Base-by-base conservation (phyloP, 2,329 filamentous ascomycete species). In the Mycocentrospora acerina region DNA sequence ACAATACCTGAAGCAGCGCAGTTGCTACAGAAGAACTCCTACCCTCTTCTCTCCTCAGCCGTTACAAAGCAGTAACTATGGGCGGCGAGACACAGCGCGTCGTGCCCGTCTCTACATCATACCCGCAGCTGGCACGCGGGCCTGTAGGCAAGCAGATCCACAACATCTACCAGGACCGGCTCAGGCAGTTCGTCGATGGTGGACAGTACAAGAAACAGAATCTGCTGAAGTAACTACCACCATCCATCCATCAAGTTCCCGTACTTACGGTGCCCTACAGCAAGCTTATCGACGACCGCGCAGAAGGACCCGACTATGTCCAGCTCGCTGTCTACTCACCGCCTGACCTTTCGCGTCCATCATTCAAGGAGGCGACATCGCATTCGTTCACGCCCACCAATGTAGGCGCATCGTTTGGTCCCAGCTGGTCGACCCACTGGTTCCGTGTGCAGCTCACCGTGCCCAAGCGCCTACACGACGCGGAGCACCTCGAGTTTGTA, bases 401-500 rank as follows among this genome's bases (percentile, higher is more conserved):
- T 13, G 82, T 90, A 37, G 90, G 91, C 42, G 78, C 85, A 41
- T 81, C 76, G 6, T 97, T 97, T 55, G 93, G 93, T 0, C 93
- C 93, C 2, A 93, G 90, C 24, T 98, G 93, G 93, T 86, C 90
- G 2, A 98, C 93, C 7, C 93, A 97, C 68, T 98, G 93, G 93
- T 95, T 98, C 78, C 88, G 83, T 56, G 80, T 96, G 39, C 74
- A 84, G 40, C 72, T 98, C 46, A 88, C 80, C 4, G 78, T 97
- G 11, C 91, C 93, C 7, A 63, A 80, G 38, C 73, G 88, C 10
- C 79, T 96, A 57, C 72, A 69, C 17, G 72, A 89, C 48, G 88
- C 93, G 57, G 82, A 90, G 53, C 83, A 86, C 31, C 77, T 98
- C n/a, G 90, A 97, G 69, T 83, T 97, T 41, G 90, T 95, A 59